Base-by-base conservation (phyloP, 345 rosid species). In the Eucalyptus tenuipes region DNA sequence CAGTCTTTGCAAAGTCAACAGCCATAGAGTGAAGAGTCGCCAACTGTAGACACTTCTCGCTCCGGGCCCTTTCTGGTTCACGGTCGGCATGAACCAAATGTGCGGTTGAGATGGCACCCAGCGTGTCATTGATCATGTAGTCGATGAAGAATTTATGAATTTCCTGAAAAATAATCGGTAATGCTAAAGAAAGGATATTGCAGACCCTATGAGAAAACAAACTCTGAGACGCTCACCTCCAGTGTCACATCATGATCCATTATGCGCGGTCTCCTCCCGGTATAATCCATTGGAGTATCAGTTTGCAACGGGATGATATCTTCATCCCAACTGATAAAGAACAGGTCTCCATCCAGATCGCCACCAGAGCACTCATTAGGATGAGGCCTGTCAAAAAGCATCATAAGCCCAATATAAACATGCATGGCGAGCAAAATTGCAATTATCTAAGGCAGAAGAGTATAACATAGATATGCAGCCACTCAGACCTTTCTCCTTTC, bases 291-390 rank as follows among this genome's bases (percentile, higher is more conserved):
- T 9, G 99, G 98, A 89, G 96, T 85, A 20, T 95, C 97, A 66
- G 94, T 93, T 92, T 93, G 88, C 89, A 66, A 88, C 10, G 98
- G 99, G 88, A 97, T 91, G 88, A 98, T 96, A 90, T 92, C 95
- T 91, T 94, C 86, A 87, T 97, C 98, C 99, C 99, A 98, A 91
- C 98, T 93, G 75, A 97, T 91, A 89, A 98, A 98, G 92, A 90
- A 98, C 87, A 91, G 93, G 92, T 98, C 99, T 84, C 99, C 99
- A 87, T 98, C 99, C 88, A 98, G 99, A 94, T 97, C 99, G 82
- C 99, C 99, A 86, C 99, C 99, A 31, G 98, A 97, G 92, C 98
- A 98, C 94, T 98, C 99, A 89, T 95, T 97, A 75, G 98, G 98
- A 93, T 98, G 99, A 82, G 99, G 99, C 97, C 99, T 98, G 93